A percentile compares a stretch with the other conserved stretches of the same genome.
phyloP scores from a whole-genome alignment of 768 basidiomycete species.

The Russula dissimulans region DNA sequence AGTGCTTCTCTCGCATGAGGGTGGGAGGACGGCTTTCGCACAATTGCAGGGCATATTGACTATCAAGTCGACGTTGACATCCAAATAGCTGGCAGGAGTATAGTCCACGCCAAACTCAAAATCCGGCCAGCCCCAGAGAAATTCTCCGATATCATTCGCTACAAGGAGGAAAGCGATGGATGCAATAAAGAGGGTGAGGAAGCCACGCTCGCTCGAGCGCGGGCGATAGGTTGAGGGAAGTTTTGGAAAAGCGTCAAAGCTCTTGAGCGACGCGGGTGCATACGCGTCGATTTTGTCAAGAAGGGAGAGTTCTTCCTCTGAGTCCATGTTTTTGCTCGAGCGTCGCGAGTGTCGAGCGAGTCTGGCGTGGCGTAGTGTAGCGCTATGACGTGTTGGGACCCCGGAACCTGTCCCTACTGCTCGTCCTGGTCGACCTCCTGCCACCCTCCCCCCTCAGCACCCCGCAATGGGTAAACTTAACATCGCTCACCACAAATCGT shows the following conservation, averaged over 20 bases:
- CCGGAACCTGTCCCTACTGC: not conserved
- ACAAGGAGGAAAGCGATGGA: constrained; percentile 63
- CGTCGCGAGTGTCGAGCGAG: constrained; percentile 23
- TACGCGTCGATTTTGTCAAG: constrained; percentile 24
- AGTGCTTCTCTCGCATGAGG: not conserved
- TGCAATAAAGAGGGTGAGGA: constrained; percentile 50
- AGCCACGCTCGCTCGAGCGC: constrained; percentile 19
- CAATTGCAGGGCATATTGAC: constrained; percentile 91
- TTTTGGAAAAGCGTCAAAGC: constrained; percentile 35
- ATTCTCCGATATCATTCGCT: constrained; percentile 85
- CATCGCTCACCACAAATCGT: constrained; percentile 87
- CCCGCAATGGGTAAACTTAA: constrained; percentile 69
- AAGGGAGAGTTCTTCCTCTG: constrained; percentile 10
- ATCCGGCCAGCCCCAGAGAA: constrained; percentile 88
- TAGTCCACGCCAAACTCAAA: constrained; percentile 82
- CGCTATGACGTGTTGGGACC: constrained; percentile 7
- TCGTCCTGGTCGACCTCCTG: not conserved
- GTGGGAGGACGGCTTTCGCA: constrained; percentile 34
- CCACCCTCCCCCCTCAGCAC: not conserved
- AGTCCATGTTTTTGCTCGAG: constrained; percentile 46
- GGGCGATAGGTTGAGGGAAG: constrained; percentile 31
- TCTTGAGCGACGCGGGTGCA: constrained; percentile 23
- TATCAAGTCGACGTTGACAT: constrained; percentile 85
- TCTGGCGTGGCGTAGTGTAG: no score
- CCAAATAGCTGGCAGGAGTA: constrained; percentile 50